Base-by-base conservation (phyloP, 164 flowering plant genomes). In the Stephania japonica region DNA sequence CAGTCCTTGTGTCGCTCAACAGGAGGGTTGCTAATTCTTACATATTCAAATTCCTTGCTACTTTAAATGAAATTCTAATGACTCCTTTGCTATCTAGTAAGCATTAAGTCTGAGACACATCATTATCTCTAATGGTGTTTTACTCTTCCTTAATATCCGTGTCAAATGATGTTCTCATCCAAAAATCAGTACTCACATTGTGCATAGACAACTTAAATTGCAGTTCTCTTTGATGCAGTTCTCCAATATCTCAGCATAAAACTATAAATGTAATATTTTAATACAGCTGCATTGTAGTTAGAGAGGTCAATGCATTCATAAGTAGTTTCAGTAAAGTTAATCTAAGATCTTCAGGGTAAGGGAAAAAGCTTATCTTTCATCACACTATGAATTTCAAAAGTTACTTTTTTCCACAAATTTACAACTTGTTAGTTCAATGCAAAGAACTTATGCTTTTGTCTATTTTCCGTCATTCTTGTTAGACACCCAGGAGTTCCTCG, bases 401-500 rank as follows among this genome's bases (percentile, higher is more conserved):
- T 32, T 32, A 16, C 18, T 5, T 53, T 12, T 53, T 16, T 56
- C 10, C 0, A 44, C 18, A 16, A 4, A 16, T 19, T 56, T 56
- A 25, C 0, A 43, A 4, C 69, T 32, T 32, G 38, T 32, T 32
- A 32, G 7, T 70, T 69, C 27, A 12, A 13, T 13, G 72, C 72
- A 67, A 68, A 10, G 41, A 74, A 49, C 42, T 14, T 14, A n/a
- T 19, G 23, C 53, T 50, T 70, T 72, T 71, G 14, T 44, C 7
- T 44, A 32, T 44, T 13, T 44, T 44, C 50, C 7, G 65, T 65
- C 65, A 70, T 43, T 38, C 42, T 64, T 25, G 7, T 76, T 90
- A 90, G 81, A 87, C 13, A 81, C 72, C 70, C 79, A 84, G 72
- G 89, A 90, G 76, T 87, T 86, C 66, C 72, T 74, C 41, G 78